Conservation (phyloP, 148 eudicot genomes). For the Cornus suecica region DNA sequence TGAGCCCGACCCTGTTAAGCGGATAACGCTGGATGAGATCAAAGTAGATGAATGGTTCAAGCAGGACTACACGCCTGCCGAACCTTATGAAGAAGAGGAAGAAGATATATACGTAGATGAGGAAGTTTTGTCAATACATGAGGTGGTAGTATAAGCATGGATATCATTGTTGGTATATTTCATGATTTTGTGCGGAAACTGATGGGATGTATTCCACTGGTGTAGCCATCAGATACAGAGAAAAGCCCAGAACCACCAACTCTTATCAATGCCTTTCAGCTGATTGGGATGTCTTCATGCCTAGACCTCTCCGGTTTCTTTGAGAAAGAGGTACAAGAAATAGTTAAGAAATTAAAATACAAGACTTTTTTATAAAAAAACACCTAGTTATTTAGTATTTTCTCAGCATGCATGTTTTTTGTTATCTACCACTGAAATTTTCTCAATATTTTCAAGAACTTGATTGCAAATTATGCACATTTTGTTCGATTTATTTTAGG, state of each 20-base stretch:
- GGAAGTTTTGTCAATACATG: constrained; percentile 48
- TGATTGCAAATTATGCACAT: neutral
- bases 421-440: neutral
- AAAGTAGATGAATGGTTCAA: constrained; percentile 76
- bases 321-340: constrained; percentile 67
- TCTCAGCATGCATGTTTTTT: neutral
- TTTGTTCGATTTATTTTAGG: constrained; percentile 32
- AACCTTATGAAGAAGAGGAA: constrained; percentile 49
- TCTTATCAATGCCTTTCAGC: constrained; percentile 86
- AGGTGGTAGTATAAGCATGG: constrained; percentile 45
- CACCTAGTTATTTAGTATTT: neutral
- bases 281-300: constrained; percentile 90
- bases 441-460: neutral
- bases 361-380: too few relatives aligned
- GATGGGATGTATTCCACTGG: neutral
- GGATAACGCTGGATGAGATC: constrained; percentile 70
- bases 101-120: constrained; percentile 49
- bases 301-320: constrained; percentile 97
- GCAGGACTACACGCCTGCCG: constrained; percentile 56
- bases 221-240: constrained; percentile 53
- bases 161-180: constrained; percentile 1
- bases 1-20: constrained; percentile 75
- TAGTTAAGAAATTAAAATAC: too few relatives aligned
- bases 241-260: constrained; percentile 46
- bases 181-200: neutral